Conservation (phyloP, 2,329 filamentous ascomycete genomes). For the Ceratocystiopsis minuta region DNA sequence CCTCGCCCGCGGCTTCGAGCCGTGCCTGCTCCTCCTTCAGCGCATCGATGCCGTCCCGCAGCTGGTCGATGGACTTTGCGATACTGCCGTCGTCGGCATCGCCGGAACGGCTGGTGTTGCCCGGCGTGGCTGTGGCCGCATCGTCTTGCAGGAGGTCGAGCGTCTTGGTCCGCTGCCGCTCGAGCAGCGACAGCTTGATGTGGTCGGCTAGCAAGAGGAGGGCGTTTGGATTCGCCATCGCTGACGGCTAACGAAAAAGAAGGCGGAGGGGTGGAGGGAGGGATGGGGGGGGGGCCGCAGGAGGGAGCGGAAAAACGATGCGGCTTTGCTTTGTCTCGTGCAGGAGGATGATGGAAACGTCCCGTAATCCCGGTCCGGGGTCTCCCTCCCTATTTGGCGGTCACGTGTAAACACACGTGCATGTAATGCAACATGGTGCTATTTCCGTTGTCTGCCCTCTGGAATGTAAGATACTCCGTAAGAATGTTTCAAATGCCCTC, state of each 20-base stretch:
- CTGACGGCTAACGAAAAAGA: neutral
- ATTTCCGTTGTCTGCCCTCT: no score
- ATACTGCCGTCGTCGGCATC: constrained; percentile 74
- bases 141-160: constrained; percentile 49
- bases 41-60: constrained; percentile 59
- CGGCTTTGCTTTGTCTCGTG: no score
- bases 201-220: constrained; percentile 89
- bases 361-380: no score
- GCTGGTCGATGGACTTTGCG: constrained; percentile 69
- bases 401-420: no score
- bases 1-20: constrained; percentile 45
- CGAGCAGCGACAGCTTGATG: constrained; percentile 86
- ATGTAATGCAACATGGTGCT: no score
- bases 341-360: no score
- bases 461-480: no score
- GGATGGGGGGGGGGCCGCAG: no score
- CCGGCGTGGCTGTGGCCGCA: neutral
- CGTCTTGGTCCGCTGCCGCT: constrained; percentile 70
- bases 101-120: neutral
- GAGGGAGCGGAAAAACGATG: no score
- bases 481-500: no score
- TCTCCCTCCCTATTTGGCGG: no score
- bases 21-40: constrained; percentile 47
- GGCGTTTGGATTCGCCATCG: constrained; percentile 48
- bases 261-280: neutral